Base-by-base conservation (phyloP, 1,139 yeast species). In the Diutina rugosa region DNA sequence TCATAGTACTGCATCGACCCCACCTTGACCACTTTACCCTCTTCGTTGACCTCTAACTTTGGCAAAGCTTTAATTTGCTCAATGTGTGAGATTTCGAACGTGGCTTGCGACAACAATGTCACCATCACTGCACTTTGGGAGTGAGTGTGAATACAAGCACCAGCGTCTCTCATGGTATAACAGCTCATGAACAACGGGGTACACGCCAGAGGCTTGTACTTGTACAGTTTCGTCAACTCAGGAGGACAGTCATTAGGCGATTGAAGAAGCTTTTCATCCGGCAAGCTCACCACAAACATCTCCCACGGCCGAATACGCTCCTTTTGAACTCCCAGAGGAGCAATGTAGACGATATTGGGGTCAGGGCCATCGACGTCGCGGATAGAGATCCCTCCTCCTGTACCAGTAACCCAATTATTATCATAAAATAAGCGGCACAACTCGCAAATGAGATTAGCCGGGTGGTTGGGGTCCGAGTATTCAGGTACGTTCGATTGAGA, bases 11-110 rank as follows among this genome's bases (percentile, higher is more conserved):
- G 79, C 69, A 90, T 70, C 62, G 84, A 81, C 0, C 95, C 95
- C 16, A 77, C 69, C 56, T 86, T 81, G 60, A 77, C 83, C 4
- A 81, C 75, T 57, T 81, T 79, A 56, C 78, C 79, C 1, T 54
- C 51, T 47, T 67, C 66, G 58, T 73, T 72, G 48, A 63, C 60
- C 56, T 67, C 60, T 55, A 76, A 67, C 59, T 66, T 67, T 4
- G 98, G 98, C 56, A 90, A 74, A 0, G 97, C 98, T 68, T 93
- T 93, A 70, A 91, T 89, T 70, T 91, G 96, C 71, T 93, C 98
- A 61, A 91, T 84, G 62, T 87, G 82, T 57, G 88, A 77, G 59
- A 93, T 90, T 67, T 81, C 91, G 16, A 66, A 65, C 58, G 81
- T 76, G 58, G 81, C 84, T 58, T 71, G 78, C 68, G 79, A 88